Conservation (phyloP, 2,329 filamentous ascomycete species). For the Aspergillus quadricinctus region DNA sequence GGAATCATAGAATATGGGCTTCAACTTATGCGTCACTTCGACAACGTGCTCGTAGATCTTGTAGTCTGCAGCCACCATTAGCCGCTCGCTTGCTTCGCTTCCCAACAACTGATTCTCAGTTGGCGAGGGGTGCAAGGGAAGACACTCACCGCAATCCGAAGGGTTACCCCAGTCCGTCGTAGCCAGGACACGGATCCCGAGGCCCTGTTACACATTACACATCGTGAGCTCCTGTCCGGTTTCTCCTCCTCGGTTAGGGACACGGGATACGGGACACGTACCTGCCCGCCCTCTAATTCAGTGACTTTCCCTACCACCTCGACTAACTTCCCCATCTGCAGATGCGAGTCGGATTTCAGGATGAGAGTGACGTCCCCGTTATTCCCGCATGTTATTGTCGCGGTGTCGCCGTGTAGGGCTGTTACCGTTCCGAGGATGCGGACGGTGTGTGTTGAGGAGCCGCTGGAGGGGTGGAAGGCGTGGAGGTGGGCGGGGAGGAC, state of each 20-base stretch:
- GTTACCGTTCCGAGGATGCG: constrained; percentile 82
- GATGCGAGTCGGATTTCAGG: constrained; percentile 57
- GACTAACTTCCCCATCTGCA: constrained; percentile 43
- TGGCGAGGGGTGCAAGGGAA: not conserved
- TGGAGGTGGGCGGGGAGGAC: constrained; percentile 77
- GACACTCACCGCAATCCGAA: constrained; percentile 32
- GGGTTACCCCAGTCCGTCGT: constrained; percentile 42
- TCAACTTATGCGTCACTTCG: constrained; percentile 76
- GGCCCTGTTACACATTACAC: constrained; percentile 23
- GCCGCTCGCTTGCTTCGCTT: not conserved
- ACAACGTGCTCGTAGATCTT: constrained; percentile 72
- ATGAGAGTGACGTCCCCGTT: constrained; percentile 68
- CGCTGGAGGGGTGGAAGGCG: constrained; percentile 58
- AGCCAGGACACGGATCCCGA: constrained; percentile 39
- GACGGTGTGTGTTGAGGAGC: constrained; percentile 58
- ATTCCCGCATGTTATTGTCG: constrained; percentile 67
- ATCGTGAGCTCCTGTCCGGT: constrained; percentile 3
- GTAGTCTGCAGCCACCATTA: constrained; percentile 57
- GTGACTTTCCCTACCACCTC: constrained; percentile 45
- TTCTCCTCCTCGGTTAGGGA: not conserved
- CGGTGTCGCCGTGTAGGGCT: constrained; percentile 74
- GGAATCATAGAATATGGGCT: constrained; percentile 69
- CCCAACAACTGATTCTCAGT: not conserved
- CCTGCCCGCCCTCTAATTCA: constrained; percentile 38
- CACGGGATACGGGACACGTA: constrained; percentile 24